A percentile compares a stretch with the other conserved stretches of the same genome.
phyloP scores from a whole-genome alignment of 2,329 filamentous ascomycete species.

The Pseudocercospora fijiensis region DNA sequence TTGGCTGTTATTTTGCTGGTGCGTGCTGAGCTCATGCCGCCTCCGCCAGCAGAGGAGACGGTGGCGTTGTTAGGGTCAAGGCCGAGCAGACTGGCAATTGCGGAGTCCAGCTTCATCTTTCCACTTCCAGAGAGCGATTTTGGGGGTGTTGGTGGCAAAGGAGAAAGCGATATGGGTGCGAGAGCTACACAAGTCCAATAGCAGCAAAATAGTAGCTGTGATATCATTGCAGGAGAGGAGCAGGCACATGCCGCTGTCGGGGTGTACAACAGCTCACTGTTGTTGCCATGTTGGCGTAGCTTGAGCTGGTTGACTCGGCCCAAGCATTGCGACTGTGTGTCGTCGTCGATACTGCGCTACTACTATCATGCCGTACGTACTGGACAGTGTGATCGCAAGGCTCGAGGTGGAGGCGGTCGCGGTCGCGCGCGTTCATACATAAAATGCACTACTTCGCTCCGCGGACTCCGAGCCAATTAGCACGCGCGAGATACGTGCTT shows the following conservation, averaged over 20 bases:
- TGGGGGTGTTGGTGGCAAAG: not conserved
- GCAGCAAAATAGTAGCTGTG: constrained; percentile 5
- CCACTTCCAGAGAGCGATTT: constrained; percentile 1
- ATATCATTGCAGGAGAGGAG: constrained; percentile 6
- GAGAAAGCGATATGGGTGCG: not conserved
- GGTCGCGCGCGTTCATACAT: too few relatives aligned
- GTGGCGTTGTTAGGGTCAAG: constrained; percentile 57
- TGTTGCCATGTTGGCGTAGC: not conserved
- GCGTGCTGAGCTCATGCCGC: constrained; percentile 62
- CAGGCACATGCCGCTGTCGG: not conserved
- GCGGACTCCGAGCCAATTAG: not conserved
- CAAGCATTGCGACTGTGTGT: not conserved
- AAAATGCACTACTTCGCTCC: not conserved
- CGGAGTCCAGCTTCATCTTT: constrained; percentile 59
- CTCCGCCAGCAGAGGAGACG: constrained; percentile 62
- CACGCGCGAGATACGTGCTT: not conserved
- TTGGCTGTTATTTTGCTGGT: constrained; percentile 60
- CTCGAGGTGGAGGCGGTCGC: too few relatives aligned
- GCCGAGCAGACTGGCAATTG: constrained; percentile 60
- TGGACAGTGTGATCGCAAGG: too few relatives aligned
- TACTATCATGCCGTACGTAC: too few relatives aligned
- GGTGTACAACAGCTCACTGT: not conserved
- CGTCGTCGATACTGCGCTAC: not conserved
- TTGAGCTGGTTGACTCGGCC: not conserved
- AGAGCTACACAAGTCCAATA: not conserved